These are phyloP conservation scores for Fragilaria crotonensis DNA, from an alignment of 108 stramenopile species.

Conservation along the genomic window DNA sequence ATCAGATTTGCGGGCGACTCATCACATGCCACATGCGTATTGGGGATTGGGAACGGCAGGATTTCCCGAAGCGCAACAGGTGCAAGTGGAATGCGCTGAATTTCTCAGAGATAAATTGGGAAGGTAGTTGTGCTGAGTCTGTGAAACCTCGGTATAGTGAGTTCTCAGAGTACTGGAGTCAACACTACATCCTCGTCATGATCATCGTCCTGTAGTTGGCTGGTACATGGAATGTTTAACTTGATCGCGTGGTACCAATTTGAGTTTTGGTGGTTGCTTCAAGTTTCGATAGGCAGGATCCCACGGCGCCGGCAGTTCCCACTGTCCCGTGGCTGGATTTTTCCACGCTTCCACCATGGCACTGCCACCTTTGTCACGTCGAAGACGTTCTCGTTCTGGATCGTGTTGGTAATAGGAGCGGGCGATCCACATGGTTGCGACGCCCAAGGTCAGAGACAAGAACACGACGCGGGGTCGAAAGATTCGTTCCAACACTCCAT, in stretches of 20 bases:
- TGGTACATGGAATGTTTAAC: constrained; percentile 18
- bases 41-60: constrained; percentile 68
- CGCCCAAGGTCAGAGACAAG: constrained; percentile 14
- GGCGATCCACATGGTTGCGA: constrained; percentile 3
- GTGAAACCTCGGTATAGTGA: no score
- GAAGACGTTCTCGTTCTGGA: constrained; percentile 13
- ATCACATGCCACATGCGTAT: constrained; percentile 80
- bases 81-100: constrained; percentile 49
- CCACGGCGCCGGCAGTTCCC: constrained; percentile 82
- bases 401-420: constrained; percentile 9
- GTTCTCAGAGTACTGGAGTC: no score
- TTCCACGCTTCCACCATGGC: constrained; percentile 74
- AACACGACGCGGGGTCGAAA: constrained; percentile 29
- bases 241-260: constrained; percentile 60
- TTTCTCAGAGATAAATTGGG: constrained; percentile 37
- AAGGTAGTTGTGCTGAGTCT: no score
- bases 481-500: constrained; percentile 25
- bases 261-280: constrained; percentile 47
- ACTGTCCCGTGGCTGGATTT: constrained; percentile 59
- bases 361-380: constrained; percentile 18
- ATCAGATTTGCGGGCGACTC: constrained; percentile 50
- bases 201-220: background rate
- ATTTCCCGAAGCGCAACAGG: constrained; percentile 66
- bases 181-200: no score
- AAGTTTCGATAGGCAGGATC: constrained; percentile 60